Conservation (phyloP, 176 grass and related monocot genomes). For the Microstegium vimineum region DNA sequence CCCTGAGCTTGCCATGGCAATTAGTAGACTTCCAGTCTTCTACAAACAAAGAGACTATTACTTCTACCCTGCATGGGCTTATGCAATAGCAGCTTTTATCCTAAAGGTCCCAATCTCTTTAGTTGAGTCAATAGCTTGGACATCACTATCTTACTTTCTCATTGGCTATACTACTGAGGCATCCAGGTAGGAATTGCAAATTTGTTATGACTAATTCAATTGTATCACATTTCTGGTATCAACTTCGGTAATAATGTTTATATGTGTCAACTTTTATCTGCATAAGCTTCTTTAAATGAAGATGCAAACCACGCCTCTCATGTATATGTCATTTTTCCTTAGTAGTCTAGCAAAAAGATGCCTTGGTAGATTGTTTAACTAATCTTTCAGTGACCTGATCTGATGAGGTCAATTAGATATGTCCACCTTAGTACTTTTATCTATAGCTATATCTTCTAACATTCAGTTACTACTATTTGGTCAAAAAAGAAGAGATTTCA, state of each 20-base stretch:
- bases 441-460: not conserved
- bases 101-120: slow-evolving; percentile 77
- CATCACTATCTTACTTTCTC: slow-evolving; percentile 75
- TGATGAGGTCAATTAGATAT: not conserved
- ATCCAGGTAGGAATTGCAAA: slow-evolving; percentile 49
- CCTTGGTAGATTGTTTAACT: not conserved
- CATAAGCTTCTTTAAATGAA: not conserved
- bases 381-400: not conserved
- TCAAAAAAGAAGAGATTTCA: not conserved
- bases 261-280: not conserved
- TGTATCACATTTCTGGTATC: not conserved
- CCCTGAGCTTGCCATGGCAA: slow-evolving; percentile 67
- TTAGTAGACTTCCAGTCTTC: slow-evolving; percentile 63
- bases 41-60: slow-evolving; percentile 75
- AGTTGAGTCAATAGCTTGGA: slow-evolving; percentile 63
- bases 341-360: not conserved
- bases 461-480: not conserved
- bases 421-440: not conserved
- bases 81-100: slow-evolving; percentile 62
- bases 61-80: slow-evolving; percentile 92
- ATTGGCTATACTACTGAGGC: slow-evolving; percentile 74
- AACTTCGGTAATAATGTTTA: not conserved
- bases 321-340: not conserved
- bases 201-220: not conserved
- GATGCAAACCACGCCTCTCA: not conserved